A percentile compares a stretch with the other conserved stretches of the same genome.
These are phyloP conservation scores for Ogataea sp. DNA, from an alignment of 805 yeast genomes.

Conservation along the genomic window DNA sequence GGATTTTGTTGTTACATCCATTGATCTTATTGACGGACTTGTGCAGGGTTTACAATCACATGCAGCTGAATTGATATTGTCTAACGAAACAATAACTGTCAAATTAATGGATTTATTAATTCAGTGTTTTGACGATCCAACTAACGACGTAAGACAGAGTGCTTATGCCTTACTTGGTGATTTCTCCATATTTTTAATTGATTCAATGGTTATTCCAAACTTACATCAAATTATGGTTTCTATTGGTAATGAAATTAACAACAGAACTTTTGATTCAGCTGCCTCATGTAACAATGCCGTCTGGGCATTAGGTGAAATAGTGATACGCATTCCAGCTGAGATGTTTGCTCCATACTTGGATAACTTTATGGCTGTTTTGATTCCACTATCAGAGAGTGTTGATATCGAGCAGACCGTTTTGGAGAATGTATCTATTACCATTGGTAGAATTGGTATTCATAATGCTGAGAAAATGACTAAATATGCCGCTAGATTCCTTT, in stretches of 20 bases:
- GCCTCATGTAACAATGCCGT: constrained; percentile 83
- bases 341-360: constrained; percentile 43
- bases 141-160: constrained; percentile 86
- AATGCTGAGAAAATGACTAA: constrained; percentile 53
- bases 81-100: constrained; percentile 19
- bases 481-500: constrained; percentile 47
- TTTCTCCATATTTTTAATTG: constrained; percentile 54
- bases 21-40: constrained; percentile 87
- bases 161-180: constrained; percentile 90
- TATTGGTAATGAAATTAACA: constrained; percentile 61
- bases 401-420: constrained; percentile 56
- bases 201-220: constrained; percentile 37
- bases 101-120: constrained; percentile 53
- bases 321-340: constrained; percentile 44
- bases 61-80: constrained; percentile 45
- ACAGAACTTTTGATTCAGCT: constrained; percentile 37
- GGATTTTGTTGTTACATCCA: constrained; percentile 81
- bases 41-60: constrained; percentile 78
- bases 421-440: constrained; percentile 84
- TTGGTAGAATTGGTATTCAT: constrained; percentile 75
- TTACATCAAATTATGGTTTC: constrained; percentile 50
- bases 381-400: constrained; percentile 48
- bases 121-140: constrained; percentile 65
- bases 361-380: constrained; percentile 46
- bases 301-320: constrained; percentile 89